Evolutionary conservation across 129 eudicot species (phyloP), one percentile per base, ranked within the genome.

Genomic region (Artemisia tridentata): DNA sequence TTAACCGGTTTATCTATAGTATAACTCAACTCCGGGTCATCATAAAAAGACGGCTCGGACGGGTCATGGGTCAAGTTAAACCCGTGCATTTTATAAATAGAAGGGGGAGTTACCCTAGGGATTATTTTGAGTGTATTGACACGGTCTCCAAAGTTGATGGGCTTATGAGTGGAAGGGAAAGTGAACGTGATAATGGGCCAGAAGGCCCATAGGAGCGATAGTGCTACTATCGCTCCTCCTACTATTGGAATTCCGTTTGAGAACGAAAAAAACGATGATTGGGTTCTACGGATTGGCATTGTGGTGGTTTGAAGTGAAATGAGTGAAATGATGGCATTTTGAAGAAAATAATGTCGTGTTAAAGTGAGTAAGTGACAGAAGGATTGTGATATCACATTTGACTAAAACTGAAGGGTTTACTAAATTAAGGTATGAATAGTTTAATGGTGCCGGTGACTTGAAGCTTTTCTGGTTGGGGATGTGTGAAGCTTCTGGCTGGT

Each of bases 31-130:
- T 18, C 13, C 51, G 84, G 86, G 79, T 84, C 88, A 67, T 84
- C 88, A 54, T 81, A 84, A 56, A 78, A 90, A 7, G 72, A 84
- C 21, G 54, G 67, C 16, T 78, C 88, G 14, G 88, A 80, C 0
- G 93, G 90, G 84, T 86, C 91, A 34, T 78, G 68, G 17, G 62
- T 53, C 11, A 49, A 11, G 65, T 82, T 20, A 19, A 59, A 65
- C 4, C 84, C 79, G 9, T 65, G 52, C 3, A 10, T 56, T 7
- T 13, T 65, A 2, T 17, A 20, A 29, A 21, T 7, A 76, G n/a
- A 11, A 74, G 57, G 3, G 80, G 80, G 50, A 72, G n/a, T 13
- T 16, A 17, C 59, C 4, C 54, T 4, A 15, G 62, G 80, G 21
- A 43, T 43, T 45, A 45, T 18, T 10, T 10, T 9, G 2, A n/a